Conservation (phyloP, 495 filamentous ascomycete genomes). For the Pyrenula massariospora region DNA sequence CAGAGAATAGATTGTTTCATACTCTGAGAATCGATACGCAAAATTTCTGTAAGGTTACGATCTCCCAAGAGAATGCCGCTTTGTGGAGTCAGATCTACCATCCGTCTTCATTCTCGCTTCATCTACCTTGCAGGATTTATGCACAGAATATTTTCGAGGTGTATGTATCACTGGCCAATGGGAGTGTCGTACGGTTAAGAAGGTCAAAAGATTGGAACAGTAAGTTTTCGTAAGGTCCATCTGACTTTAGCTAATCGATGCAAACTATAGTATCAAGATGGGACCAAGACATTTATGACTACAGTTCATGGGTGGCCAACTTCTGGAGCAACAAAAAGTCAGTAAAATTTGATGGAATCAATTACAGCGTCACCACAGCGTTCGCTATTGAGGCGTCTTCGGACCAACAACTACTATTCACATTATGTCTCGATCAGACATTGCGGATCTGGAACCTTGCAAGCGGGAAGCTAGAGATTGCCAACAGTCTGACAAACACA, state of each 20-base stretch:
- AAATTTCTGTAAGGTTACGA: slow-evolving; percentile 56
- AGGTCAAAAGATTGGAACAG: slow-evolving; percentile 55
- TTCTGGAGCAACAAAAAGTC: slow-evolving; percentile 58
- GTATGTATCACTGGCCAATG: slow-evolving; percentile 72
- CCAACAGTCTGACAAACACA: slow-evolving; percentile 53
- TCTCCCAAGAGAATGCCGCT: slow-evolving; percentile 55
- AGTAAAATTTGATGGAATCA: slow-evolving; percentile 50
- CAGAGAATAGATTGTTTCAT: slow-evolving; percentile 63
- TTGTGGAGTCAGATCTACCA: slow-evolving; percentile 68
- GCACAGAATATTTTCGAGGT: slow-evolving; percentile 61
- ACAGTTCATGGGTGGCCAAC: slow-evolving; percentile 63
- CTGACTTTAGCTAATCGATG: slow-evolving; percentile 5
- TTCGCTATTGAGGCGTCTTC: slow-evolving; percentile 53
- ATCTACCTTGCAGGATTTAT: slow-evolving; percentile 69
- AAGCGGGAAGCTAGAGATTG: slow-evolving; percentile 58
- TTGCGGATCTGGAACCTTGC: slow-evolving; percentile 76
- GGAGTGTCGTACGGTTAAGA: slow-evolving; percentile 63
- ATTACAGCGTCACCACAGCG: slow-evolving; percentile 52
- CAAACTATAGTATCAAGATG: slow-evolving; percentile 43
- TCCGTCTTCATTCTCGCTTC: slow-evolving; percentile 62
- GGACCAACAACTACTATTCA: slow-evolving; percentile 62
- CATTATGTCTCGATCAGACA: slow-evolving; percentile 75
- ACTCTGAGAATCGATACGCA: slow-evolving; percentile 70
- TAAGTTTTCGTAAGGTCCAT: slow-evolving; percentile 18
- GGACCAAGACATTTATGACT: slow-evolving; percentile 69